Evolutionary conservation across 176 grass and related monocot genomes (phyloP).

Genomic region (Musa acuminata): DNA sequence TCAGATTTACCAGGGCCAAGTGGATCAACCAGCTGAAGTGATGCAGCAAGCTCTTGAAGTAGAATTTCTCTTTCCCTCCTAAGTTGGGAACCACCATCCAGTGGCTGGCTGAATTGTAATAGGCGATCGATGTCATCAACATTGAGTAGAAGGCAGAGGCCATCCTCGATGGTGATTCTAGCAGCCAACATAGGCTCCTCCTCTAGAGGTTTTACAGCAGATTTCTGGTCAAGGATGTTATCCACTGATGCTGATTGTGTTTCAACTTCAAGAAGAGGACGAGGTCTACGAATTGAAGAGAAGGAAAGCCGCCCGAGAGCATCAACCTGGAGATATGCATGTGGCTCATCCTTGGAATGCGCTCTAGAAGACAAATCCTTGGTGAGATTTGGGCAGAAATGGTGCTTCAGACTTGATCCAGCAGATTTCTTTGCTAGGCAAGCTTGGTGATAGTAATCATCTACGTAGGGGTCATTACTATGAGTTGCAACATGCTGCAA

Average conservation of each 20-base stretch:
- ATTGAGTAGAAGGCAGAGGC: constrained; percentile 63
- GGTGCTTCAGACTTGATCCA: constrained; percentile 51
- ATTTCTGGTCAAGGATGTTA: constrained; percentile 36
- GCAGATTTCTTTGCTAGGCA: constrained; percentile 55
- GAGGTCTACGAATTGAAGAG: constrained; percentile 71
- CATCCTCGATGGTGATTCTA: constrained; percentile 75
- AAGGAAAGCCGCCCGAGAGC: constrained; percentile 80
- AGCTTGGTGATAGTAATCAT: constrained; percentile 91
- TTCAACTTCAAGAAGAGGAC: constrained; percentile 80
- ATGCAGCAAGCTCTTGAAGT: constrained; percentile 53
- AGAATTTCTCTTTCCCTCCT: constrained; percentile 55
- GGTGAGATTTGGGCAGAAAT: constrained; percentile 63
- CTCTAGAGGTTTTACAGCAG: constrained; percentile 51
- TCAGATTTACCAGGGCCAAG: constrained; percentile 38
- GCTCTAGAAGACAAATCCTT: constrained; percentile 41
- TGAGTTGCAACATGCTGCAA: constrained; percentile 71
- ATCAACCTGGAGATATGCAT: constrained; percentile 79
- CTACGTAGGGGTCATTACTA: constrained; percentile 60
- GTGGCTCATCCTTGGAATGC: constrained; percentile 56
- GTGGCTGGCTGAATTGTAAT: constrained; percentile 55
- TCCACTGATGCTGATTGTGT: constrained; percentile 28
- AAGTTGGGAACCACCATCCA: constrained; percentile 61
- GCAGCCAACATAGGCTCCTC: constrained; percentile 80
- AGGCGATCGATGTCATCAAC: constrained; percentile 69
- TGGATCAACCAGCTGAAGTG: constrained; percentile 71